Conservation (phyloP, 2,329 filamentous ascomycete genomes). For the Clarireedia paspali region DNA sequence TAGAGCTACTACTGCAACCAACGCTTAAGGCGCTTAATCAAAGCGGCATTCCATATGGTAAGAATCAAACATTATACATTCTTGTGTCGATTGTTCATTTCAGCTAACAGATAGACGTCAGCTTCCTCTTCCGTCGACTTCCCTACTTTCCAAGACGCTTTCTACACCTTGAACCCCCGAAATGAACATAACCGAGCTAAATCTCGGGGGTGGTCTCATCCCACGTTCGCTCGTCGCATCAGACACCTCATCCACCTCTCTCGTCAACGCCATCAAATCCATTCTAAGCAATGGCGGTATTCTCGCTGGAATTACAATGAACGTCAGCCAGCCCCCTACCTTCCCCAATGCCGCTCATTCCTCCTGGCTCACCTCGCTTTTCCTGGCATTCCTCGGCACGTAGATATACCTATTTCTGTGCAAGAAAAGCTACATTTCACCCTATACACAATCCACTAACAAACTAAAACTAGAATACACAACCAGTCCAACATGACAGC, state of each 20-base stretch:
- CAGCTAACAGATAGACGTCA: not conserved
- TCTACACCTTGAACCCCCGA: conserved; percentile 1
- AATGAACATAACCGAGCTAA: conserved; percentile 1
- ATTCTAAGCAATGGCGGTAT: conserved; percentile 4
- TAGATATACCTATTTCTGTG: not conserved
- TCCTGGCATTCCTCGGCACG: conserved; percentile 9
- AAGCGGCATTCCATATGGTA: conserved; percentile 4
- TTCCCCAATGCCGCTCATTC: conserved; percentile 3
- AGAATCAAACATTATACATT: not conserved
- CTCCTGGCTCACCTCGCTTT: conserved; percentile 4
- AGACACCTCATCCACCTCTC: not conserved
- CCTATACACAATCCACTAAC: not conserved
- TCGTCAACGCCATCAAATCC: conserved; percentile 1
- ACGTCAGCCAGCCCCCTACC: not conserved
- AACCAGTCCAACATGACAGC: not conserved
- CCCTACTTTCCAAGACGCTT: conserved; percentile 5
- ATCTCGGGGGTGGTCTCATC: conserved; percentile 9
- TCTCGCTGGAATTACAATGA: conserved; percentile 6
- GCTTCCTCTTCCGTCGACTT: not conserved
- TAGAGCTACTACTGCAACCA: not conserved
- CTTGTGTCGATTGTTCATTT: not conserved
- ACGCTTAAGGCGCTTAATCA: not conserved
- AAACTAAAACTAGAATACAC: not conserved
- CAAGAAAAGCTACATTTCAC: not conserved
- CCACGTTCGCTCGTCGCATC: conserved; percentile 4